These are phyloP conservation scores for Rubus idaeus DNA, from an alignment of 306 rosid genomes.

Conservation along the genomic window DNA sequence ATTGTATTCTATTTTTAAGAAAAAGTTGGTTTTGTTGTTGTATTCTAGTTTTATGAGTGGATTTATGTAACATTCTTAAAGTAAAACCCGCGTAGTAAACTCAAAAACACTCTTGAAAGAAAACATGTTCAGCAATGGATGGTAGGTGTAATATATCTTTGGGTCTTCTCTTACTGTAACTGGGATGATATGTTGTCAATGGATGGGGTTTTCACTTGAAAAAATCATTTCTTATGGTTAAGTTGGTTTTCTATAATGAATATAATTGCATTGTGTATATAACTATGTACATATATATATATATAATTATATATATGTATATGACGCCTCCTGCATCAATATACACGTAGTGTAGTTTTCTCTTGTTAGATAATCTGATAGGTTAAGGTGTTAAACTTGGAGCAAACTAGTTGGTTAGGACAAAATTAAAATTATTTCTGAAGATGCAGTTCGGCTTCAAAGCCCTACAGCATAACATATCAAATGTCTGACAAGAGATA, in stretches of 20 bases:
- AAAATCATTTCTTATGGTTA: not conserved
- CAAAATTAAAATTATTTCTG: not conserved
- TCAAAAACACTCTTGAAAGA: not conserved
- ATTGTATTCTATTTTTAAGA: not conserved
- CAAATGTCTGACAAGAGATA: constrained; percentile 12
- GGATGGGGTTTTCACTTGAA: not conserved
- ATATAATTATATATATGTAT: too few relatives aligned
- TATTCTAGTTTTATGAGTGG: not conserved
- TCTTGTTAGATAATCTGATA: not conserved
- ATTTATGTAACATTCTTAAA: not conserved
- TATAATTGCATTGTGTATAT: not conserved
- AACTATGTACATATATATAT: not conserved
- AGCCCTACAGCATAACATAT: not conserved
- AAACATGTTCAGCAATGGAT: not conserved
- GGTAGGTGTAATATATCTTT: not conserved
- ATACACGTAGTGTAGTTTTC: not conserved
- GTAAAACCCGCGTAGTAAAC: not conserved
- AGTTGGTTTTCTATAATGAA: not conserved
- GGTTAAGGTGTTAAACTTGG: not conserved
- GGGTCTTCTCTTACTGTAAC: not conserved
- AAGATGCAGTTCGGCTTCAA: not conserved
- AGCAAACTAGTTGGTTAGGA: not conserved
- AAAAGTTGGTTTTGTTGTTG: not conserved
- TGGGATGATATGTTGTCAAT: not conserved
- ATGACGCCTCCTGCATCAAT: not conserved